These are phyloP conservation scores for Saccharum spontaneum DNA, from an alignment of 176 grass and related monocot genomes.

Conservation along the genomic window DNA sequence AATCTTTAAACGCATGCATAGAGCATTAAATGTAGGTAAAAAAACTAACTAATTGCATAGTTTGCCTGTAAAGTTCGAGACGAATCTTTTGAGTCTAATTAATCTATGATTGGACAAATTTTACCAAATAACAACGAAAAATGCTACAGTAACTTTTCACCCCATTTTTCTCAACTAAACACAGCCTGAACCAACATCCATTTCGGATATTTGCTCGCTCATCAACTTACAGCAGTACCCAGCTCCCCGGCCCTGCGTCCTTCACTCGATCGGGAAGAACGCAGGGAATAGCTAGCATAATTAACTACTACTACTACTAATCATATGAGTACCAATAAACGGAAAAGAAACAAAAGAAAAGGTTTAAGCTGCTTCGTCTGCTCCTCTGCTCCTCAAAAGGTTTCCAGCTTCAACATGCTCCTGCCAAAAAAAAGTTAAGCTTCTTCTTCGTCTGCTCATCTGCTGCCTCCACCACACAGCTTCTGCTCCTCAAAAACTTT, in stretches of 20 bases:
- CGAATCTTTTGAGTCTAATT: no score
- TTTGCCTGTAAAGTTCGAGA: no score
- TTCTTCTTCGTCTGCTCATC: neutral
- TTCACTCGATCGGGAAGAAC: neutral
- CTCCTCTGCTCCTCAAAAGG: neutral
- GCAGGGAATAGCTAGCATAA: slow-evolving; percentile 29
- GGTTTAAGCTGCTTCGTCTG: neutral
- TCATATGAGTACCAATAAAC: slow-evolving; percentile 10
- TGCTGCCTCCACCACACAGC: no score
- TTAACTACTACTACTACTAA: neutral
- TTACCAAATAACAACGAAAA: no score
- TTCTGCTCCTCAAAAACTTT: no score
- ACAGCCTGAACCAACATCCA: slow-evolving; percentile 27
- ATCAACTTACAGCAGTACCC: slow-evolving; percentile 33
- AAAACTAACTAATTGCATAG: no score
- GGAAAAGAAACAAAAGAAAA: neutral
- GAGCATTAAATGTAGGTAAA: no score
- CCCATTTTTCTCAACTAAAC: no score
- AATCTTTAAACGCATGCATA: no score
- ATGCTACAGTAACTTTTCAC: no score
- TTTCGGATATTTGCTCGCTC: slow-evolving; percentile 26
- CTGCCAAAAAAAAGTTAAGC: neutral
- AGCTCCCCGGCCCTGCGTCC: slow-evolving; percentile 30
- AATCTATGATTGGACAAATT: no score
- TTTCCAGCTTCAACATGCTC: neutral